These are phyloP conservation scores for Flueggea neowawraea DNA, from an alignment of 441 rosid species.

Conservation along the genomic window DNA sequence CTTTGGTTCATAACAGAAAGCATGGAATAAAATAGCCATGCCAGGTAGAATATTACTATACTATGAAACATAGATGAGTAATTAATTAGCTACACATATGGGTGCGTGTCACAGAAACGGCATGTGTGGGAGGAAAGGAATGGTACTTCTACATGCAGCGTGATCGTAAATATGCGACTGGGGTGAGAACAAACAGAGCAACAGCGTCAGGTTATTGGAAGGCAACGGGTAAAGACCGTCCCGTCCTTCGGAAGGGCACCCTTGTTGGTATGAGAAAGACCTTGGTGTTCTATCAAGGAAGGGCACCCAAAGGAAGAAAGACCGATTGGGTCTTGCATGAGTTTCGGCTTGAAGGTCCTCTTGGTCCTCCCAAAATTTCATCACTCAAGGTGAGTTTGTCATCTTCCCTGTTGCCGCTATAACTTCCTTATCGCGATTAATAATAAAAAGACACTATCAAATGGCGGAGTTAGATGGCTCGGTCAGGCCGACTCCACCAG, in stretches of 20 bases:
- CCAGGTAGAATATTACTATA: too few species aligned
- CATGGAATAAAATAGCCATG: too few species aligned
- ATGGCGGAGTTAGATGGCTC: too few species aligned
- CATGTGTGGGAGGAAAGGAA: conserved; percentile 56
- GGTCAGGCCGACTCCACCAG: too few species aligned
- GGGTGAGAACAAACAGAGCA: conserved; percentile 43
- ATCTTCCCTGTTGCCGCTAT: too few species aligned
- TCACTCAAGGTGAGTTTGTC: conserved; percentile 29
- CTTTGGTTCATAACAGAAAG: too few species aligned
- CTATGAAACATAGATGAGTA: too few species aligned
- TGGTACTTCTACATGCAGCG: conserved; percentile 63
- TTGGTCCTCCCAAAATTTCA: conserved; percentile 17
- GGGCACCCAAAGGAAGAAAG: conserved; percentile 64
- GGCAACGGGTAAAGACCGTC: conserved; percentile 47
- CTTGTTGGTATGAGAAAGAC: conserved; percentile 69
- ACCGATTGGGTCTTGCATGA: conserved; percentile 73
- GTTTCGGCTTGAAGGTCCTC: conserved; percentile 43
- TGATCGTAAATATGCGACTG: conserved; percentile 65
- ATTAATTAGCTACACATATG: too few species aligned
- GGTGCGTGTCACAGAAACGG: conserved; percentile 23
- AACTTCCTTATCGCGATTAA: too few species aligned
- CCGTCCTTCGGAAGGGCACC: conserved; percentile 29
- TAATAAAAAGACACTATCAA: too few species aligned
- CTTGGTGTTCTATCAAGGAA: conserved; percentile 56
- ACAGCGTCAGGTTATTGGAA: too few species aligned